Conservation (phyloP, 805 yeast genomes). For the Vanderwaltozyma verrucispora region DNA sequence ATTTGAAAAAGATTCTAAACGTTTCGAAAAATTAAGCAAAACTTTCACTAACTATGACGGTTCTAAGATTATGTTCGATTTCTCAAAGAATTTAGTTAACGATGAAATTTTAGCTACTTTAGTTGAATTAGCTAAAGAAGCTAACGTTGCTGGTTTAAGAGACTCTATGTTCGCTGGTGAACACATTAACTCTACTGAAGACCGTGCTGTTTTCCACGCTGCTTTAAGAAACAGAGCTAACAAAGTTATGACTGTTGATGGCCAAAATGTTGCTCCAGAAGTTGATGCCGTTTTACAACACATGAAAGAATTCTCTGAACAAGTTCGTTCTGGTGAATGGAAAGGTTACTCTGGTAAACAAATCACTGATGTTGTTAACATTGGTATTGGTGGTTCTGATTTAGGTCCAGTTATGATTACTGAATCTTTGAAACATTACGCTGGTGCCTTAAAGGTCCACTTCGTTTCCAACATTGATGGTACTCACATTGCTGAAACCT, state of each 20-base stretch:
- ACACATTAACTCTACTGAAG: conserved; percentile 92
- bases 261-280: conserved; percentile 79
- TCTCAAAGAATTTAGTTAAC: conserved; percentile 86
- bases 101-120: conserved; percentile 66
- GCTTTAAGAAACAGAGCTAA: conserved; percentile 90
- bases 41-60: conserved; percentile 79
- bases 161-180: conserved; percentile 89
- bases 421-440: conserved; percentile 89
- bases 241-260: conserved; percentile 82
- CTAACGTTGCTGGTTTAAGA: conserved; percentile 76
- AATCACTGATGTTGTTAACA: conserved; percentile 90
- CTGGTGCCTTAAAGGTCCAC: conserved; percentile 67
- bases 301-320: conserved; percentile 91
- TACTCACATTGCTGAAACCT: conserved; percentile 87
- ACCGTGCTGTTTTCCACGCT: conserved; percentile 92
- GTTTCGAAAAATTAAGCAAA: conserved; percentile 68
- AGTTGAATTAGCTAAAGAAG: conserved; percentile 77
- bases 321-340: conserved; percentile 89
- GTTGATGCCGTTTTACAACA: conserved; percentile 87
- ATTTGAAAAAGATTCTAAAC: conserved; percentile 59
- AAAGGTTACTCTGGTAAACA: conserved; percentile 93
- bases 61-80: conserved; percentile 85
- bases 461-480: conserved; percentile 99
- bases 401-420: conserved; percentile 99
- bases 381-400: conserved; percentile 99